These are phyloP conservation scores for Artemisia annua DNA, from an alignment of 129 eudicot genomes.

Conservation along the genomic window DNA sequence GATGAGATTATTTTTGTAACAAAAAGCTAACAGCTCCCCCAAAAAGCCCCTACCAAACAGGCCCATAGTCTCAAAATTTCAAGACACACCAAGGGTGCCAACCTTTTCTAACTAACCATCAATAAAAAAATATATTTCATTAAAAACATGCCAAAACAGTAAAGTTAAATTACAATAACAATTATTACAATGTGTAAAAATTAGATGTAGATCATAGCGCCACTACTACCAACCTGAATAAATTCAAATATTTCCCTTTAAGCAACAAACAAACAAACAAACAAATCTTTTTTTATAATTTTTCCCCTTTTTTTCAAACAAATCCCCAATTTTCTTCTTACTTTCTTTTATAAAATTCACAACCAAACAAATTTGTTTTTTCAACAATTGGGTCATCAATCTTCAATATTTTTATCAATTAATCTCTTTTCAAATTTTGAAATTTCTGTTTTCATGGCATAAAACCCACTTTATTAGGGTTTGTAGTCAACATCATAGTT, in stretches of 20 bases:
- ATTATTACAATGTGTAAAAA: slow-evolving; percentile 28
- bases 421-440: slow-evolving; percentile 14
- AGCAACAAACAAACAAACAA: slow-evolving; percentile 40
- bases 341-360: no score
- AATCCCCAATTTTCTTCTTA: slow-evolving; percentile 3
- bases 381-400: slow-evolving; percentile 7
- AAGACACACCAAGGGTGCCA: no score
- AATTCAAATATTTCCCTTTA: slow-evolving; percentile 37
- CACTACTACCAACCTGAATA: slow-evolving; percentile 41
- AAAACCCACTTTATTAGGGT: not conserved
- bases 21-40: no score
- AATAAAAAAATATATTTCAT: no score
- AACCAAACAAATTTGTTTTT: slow-evolving; percentile 16
- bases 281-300: slow-evolving; percentile 8
- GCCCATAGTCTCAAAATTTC: no score
- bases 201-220: slow-evolving; percentile 21
- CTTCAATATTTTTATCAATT: not conserved
- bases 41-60: no score
- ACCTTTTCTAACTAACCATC: no score
- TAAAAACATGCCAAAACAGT: no score
- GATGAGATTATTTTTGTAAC: no score
- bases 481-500: not conserved
- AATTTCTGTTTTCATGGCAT: slow-evolving; percentile 14
- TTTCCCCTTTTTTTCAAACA: slow-evolving; percentile 22
- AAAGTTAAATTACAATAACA: no score